Evolutionary conservation across 306 rosid species (phyloP).

Genomic region (Hippophae tibetana): DNA sequence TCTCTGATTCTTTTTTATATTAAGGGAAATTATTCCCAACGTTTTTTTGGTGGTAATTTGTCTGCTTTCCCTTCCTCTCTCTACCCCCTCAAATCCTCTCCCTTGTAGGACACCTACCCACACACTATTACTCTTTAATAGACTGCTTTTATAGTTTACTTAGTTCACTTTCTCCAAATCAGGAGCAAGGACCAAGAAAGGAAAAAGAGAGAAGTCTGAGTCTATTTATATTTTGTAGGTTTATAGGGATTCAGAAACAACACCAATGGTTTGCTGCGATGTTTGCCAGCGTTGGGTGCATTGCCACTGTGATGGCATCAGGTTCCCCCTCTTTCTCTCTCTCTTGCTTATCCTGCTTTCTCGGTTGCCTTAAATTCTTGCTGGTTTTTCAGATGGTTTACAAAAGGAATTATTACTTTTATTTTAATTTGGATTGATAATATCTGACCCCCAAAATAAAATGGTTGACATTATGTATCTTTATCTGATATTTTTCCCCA

Average conservation of each 20-base stretch:
- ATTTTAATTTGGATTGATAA: no score
- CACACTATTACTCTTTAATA: no score
- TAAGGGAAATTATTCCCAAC: not conserved
- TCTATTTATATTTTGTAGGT: constrained; percentile 49
- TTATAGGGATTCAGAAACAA: constrained; percentile 97
- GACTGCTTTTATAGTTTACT: no score
- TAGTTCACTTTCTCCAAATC: not conserved
- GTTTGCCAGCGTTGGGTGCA: constrained; percentile 98
- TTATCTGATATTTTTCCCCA: no score
- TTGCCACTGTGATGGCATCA: constrained; percentile 92
- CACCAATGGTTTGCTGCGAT: constrained; percentile 99
- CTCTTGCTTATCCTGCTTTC: not conserved
- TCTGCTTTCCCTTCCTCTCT: no score
- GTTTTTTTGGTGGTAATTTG: no score
- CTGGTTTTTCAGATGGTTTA: not conserved
- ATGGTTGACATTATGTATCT: no score
- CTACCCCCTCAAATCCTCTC: no score
- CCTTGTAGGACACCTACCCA: no score
- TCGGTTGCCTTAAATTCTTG: not conserved
- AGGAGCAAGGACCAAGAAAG: not conserved
- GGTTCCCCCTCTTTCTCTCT: constrained; percentile 34
- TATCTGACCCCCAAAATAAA: no score
- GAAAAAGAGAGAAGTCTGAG: constrained; percentile 7
- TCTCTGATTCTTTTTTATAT: not conserved
- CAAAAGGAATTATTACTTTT: no score